Percentiles rank a stretch among this genome's conserved stretches.
These are phyloP conservation scores for Diutina scorzettiae DNA, from an alignment of 1,139 yeast genomes.

Conservation along the genomic window DNA sequence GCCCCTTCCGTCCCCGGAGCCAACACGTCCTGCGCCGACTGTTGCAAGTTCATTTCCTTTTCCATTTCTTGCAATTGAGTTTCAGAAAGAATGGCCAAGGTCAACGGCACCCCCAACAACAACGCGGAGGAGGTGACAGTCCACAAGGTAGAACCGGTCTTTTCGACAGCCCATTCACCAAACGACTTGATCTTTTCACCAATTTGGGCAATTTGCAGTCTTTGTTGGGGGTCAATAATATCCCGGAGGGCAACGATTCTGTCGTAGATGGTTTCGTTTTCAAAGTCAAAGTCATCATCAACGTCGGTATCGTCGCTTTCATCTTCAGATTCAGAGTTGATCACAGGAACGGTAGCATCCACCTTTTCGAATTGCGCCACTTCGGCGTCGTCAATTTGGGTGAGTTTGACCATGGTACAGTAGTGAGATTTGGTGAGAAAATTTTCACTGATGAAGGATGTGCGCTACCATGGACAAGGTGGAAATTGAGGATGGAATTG, in stretches of 20 bases:
- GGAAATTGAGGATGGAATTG: no score
- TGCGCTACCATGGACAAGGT: no score
- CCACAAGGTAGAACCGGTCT: slow-evolving; percentile 76
- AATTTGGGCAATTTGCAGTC: slow-evolving; percentile 35
- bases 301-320: slow-evolving; percentile 39
- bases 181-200: slow-evolving; percentile 23
- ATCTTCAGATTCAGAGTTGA: slow-evolving; percentile 34
- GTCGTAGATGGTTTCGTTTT: slow-evolving; percentile 74
- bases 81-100: slow-evolving; percentile 82
- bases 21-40: slow-evolving; percentile 71
- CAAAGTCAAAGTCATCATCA: slow-evolving; percentile 43
- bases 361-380: slow-evolving; percentile 23
- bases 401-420: slow-evolving; percentile 52
- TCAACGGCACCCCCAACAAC: slow-evolving; percentile 84
- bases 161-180: slow-evolving; percentile 35
- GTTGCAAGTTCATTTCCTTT: slow-evolving; percentile 80
- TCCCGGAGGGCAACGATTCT: slow-evolving; percentile 87
- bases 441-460: not conserved
- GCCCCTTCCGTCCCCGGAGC: slow-evolving; percentile 64
- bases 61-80: slow-evolving; percentile 92
- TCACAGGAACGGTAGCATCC: slow-evolving; percentile 12
- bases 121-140: slow-evolving; percentile 71
- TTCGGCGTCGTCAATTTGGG: slow-evolving; percentile 53
- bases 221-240: slow-evolving; percentile 80
- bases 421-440: slow-evolving; percentile 2